Evolutionary conservation across 2,329 filamentous ascomycete genomes (phyloP), one percentile per base, ranked within the genome.

Genomic region (Tolypocladium ophioglossoides): DNA sequence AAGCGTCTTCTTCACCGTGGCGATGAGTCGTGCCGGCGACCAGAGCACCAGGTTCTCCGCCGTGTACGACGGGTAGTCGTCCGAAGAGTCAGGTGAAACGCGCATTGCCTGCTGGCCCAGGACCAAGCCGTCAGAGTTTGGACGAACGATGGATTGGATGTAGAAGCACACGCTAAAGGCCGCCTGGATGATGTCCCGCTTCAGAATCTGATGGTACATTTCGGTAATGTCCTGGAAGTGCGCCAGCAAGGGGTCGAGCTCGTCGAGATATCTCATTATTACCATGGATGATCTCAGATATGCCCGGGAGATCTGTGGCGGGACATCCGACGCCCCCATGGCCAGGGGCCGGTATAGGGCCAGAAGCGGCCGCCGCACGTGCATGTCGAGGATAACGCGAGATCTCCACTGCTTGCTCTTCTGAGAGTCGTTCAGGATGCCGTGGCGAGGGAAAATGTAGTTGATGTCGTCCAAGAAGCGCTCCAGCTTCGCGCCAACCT

Each of bases 121-220:
- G n/a, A 64, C 60, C 16, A 62, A 56, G 40, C 60, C 62, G 22
- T 71, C 66, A 4, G 60, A 61, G 39, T 61, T 61, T 34, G 66
- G 64, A 6, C 66, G 66, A 12, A 65, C 56, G 2, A 62, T 62
- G n/a, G 63, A 58, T 39, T 69, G 70, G 62, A 82, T 78, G 54
- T 78, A 82, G 58, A 76, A 80, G 61, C 79, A 82, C 14, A 82
- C 68, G 55, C 78, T 78, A 47, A 82, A 72, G 3, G 77, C 76
- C 0, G 78, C 77, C 62, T 81, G 78, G 22, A 80, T 68, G 27
- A 82, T 76, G 57, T 82, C 79, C 56, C 74, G 72, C 59, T 77
- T 78, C 38, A 82, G 63, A 12, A 79, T 68, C 50, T 79, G 71
- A 55, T 79, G 72, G 53, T 79, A 78, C 71, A 80, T 77, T 55